Base-by-base conservation (phyloP, 805 yeast genomes). In the Ogataea polymorpha region DNA sequence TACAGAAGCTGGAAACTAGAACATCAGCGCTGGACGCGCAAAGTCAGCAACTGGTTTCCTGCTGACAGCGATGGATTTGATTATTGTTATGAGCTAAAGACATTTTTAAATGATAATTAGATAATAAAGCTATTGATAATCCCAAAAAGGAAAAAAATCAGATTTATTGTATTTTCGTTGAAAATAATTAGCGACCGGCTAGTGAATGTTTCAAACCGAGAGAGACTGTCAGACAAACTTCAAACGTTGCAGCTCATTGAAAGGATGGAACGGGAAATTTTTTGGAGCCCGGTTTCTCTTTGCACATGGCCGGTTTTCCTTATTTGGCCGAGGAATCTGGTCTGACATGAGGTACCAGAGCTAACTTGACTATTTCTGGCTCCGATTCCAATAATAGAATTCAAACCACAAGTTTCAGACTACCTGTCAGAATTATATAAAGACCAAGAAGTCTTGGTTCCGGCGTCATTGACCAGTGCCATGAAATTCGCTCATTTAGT, bases 1-100 rank as follows among this genome's bases (percentile, higher is more conserved):
- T 57, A 55, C 38, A 55, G 46, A 25, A 20, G 33, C 6, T 64
- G 66, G 65, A 54, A 52, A 32, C 31, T 39, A 21, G 70, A 65
- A 45, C 67, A 63, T 38, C 27, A 23, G 17, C 55, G 66, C 38
- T 65, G 70, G 70, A 23, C 38, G 3, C 46, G 67, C 15, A 65
- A 65, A 42, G 67, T 63, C 13, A 54, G 59, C 4, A 61, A 58
- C 40, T 65, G 70, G 70, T 64, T 65, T 35, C 63, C 65, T 1
- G 47, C 48, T 27, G 53, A 53, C 29, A 53, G 53, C 26, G 57
- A 55, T 12, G 35, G 41, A 15, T 49, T 59, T 31, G 53, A 46
- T 4, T 56, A 55, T 26, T 59, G 62, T 26, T 62, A 60, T 35
- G 65, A 62, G 33, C 37, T 62, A 17, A 62, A 61, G 33, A n/a